Evolutionary conservation across 1,284 basidiomycete genomes (phyloP), one percentile per base, ranked within the genome.

Genomic region (Trichosporon sp.): DNA sequence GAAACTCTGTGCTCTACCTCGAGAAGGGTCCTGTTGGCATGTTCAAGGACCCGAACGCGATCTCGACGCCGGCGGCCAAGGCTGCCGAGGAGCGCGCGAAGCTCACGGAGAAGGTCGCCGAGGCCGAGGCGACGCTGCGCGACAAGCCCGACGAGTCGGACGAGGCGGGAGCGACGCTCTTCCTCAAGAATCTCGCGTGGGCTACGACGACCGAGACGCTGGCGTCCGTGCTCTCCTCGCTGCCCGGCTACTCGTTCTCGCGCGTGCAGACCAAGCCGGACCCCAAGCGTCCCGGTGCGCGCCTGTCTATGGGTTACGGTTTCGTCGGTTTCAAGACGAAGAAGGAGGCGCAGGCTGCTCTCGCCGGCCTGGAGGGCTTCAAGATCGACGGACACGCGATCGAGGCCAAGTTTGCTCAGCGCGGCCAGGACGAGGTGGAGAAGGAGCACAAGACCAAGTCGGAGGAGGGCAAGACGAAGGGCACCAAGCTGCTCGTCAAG

Each of bases 401-500:
- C 54, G 88, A 90, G 71, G 91, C 95, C 73, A 91, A 90, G 79
- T 96, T 97, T 75, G 94, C 96, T 0, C 92, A 93, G 31, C 88
- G 95, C 4, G 94, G 94, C 0, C 86, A 85, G 14, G 92, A 92
- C 69, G 90, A 90, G 68, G 86, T 83, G 16, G 86, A 86, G 54
- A 82, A 81, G n/a, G 81, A 79, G n/a, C 79, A 82, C 70, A 79
- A 78, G 40, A 75, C 75, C 74, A 81, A 78, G n/a, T 85, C 79
- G 40, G 74, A 66, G 43, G 75, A 73, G 65, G 82, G 80, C 10
- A 89, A 87, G 72, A 80, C 80, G 12, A 87, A 87, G 76, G 90
- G 91, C 73, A 92, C 93, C 74, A 95, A 96, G 88, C 90, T 98
- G 86, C 89, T 98, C 65, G 92, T 98, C 78, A 99, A 98, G 88